Evolutionary conservation across 495 filamentous ascomycete species (phyloP).

Genomic region (Aspergillus affinis): DNA sequence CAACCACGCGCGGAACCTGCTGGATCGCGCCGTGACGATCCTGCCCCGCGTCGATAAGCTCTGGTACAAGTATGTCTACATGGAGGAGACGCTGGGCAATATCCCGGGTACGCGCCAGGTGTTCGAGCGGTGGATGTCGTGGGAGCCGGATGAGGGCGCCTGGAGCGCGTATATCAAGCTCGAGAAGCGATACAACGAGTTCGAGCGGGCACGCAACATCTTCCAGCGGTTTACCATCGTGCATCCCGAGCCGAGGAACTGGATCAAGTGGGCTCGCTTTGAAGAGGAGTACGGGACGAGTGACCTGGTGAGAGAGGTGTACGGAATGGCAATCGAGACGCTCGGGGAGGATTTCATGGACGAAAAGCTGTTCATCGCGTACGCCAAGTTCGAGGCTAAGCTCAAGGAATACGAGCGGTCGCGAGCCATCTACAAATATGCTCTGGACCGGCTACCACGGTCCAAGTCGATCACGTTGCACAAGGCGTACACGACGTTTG

Average conservation of each 20-base stretch:
- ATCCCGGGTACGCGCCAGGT: constrained; percentile 90
- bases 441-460: constrained; percentile 84
- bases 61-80: constrained; percentile 99
- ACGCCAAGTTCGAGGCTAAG: constrained; percentile 89
- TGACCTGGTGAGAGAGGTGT: constrained; percentile 90
- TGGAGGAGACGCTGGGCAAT: constrained; percentile 96
- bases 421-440: constrained; percentile 96
- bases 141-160: constrained; percentile 94
- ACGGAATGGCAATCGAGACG: constrained; percentile 82
- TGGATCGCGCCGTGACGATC: constrained; percentile 95
- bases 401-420: constrained; percentile 93
- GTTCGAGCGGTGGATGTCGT: constrained; percentile 97
- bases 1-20: constrained; percentile 92
- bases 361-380: constrained; percentile 90
- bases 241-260: constrained; percentile 92
- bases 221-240: constrained; percentile 91
- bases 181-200: constrained; percentile 93
- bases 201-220: constrained; percentile 76
- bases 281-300: constrained; percentile 93
- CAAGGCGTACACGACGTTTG: constrained; percentile 92
- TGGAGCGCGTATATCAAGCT: constrained; percentile 96
- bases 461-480: constrained; percentile 83
- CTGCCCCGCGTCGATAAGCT: constrained; percentile 89
- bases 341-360: constrained; percentile 96
- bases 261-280: constrained; percentile 98